These are phyloP conservation scores for Aspergillus avenaceus DNA, from an alignment of 495 filamentous ascomycete genomes.

Conservation along the genomic window DNA sequence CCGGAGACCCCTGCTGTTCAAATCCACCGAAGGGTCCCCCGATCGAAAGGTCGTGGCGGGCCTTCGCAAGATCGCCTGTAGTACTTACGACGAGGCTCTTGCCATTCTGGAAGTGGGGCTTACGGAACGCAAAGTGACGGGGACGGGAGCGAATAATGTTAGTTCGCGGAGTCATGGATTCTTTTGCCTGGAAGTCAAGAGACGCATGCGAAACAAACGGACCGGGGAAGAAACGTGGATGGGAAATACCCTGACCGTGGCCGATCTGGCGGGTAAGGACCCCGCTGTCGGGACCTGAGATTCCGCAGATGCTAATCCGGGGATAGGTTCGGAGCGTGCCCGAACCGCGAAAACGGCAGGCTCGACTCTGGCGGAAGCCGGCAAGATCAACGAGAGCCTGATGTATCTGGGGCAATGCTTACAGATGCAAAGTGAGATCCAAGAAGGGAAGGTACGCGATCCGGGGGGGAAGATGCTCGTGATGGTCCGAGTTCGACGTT, in stretches of 20 bases:
- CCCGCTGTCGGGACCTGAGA: no score
- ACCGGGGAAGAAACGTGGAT: conserved; percentile 61
- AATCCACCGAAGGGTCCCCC: conserved; percentile 75
- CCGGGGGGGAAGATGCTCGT: no score
- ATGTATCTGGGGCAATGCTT: conserved; percentile 98
- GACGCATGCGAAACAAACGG: conserved; percentile 52
- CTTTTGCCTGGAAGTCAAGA: conserved; percentile 94
- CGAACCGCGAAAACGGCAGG: conserved; percentile 91
- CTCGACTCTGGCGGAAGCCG: conserved; percentile 87
- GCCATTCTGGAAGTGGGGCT: conserved; percentile 89
- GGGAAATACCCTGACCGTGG: conserved; percentile 80
- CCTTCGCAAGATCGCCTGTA: conserved; percentile 82
- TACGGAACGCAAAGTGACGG: conserved; percentile 80
- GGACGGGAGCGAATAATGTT: conserved; percentile 84
- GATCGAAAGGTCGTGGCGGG: conserved; percentile 91
- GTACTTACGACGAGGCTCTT: conserved; percentile 79
- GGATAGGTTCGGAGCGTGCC: conserved; percentile 78
- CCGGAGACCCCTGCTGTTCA: conserved; percentile 77
- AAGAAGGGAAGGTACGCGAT: conserved; percentile 56
- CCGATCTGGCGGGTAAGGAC: conserved; percentile 84
- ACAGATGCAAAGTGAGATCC: conserved; percentile 86
- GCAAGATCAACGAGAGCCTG: conserved; percentile 94
- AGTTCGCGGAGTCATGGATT: conserved; percentile 93
- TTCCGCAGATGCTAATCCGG: conserved; percentile 11
- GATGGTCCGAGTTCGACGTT: not conserved